phyloP scores from a whole-genome alignment of 495 filamentous ascomycete species.

The Aspergillus baeticus region DNA sequence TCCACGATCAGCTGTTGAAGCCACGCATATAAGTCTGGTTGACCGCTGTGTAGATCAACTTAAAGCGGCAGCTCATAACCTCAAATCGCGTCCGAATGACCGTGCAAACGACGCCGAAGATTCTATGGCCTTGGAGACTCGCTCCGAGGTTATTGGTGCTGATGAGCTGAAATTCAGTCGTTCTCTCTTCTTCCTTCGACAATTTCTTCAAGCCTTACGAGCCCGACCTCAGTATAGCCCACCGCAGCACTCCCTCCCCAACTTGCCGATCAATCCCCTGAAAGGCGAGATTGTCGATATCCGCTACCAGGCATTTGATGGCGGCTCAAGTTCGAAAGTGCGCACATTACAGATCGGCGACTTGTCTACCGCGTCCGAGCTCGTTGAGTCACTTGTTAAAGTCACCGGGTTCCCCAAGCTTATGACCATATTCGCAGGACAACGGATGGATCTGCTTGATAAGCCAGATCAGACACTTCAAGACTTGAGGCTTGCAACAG shows the following conservation, averaged over 20 bases:
- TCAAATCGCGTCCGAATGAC: constrained; percentile 48
- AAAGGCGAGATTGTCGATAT: constrained; percentile 64
- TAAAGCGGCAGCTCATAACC: constrained; percentile 59
- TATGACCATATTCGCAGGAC: constrained; percentile 50
- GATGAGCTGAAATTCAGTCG: constrained; percentile 65
- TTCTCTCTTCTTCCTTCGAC: constrained; percentile 59
- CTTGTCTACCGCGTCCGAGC: constrained; percentile 65
- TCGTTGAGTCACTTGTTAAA: constrained; percentile 61
- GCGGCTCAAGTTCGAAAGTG: constrained; percentile 53
- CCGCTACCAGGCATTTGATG: constrained; percentile 72
- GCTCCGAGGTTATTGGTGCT: constrained; percentile 40
- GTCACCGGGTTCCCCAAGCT: constrained; percentile 72
- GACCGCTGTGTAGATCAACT: constrained; percentile 76
- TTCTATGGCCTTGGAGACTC: constrained; percentile 47
- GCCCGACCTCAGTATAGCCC: constrained; percentile 53
- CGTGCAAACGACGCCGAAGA: constrained; percentile 29
- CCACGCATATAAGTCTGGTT: constrained; percentile 76
- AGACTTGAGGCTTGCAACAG: constrained; percentile 51
- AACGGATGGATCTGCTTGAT: constrained; percentile 44
- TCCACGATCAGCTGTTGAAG: constrained; percentile 50
- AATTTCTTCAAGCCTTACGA: constrained; percentile 54
- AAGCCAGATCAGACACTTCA: constrained; percentile 36
- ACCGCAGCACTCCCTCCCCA: constrained; percentile 36
- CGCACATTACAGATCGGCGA: constrained; percentile 60
- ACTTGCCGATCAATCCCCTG: constrained; percentile 37